These are phyloP conservation scores for Termitomyces sp. DNA, from an alignment of 1,284 basidiomycete species.

Conservation along the genomic window DNA sequence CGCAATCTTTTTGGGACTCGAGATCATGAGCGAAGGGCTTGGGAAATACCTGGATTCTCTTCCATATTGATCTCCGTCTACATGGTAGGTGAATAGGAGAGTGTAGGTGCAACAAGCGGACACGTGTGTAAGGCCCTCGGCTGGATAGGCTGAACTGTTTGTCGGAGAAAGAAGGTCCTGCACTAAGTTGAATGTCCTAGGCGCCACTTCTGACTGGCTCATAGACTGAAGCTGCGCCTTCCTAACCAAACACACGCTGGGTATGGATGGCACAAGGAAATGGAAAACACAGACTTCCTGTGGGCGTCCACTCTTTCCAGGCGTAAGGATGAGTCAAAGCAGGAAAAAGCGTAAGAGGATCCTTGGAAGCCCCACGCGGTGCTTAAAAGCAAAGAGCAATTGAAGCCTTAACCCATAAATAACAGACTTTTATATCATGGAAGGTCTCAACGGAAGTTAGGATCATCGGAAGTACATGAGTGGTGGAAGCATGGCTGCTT, in stretches of 20 bases:
- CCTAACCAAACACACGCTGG: neutral
- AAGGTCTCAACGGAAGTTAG: neutral
- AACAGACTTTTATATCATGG: constrained; percentile 9
- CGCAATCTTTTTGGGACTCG: neutral
- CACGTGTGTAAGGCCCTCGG: constrained; percentile 28
- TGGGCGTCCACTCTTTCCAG: constrained; percentile 4
- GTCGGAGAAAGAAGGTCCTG: neutral
- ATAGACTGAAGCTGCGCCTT: neutral
- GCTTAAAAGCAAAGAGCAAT: constrained; percentile 25
- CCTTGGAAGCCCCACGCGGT: neutral
- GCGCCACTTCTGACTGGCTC: neutral
- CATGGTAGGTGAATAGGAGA: constrained; percentile 16
- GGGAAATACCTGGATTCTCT: constrained; percentile 5
- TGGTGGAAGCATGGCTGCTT: neutral
- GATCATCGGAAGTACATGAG: constrained; percentile 2
- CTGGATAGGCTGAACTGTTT: neutral
- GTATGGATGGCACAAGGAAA: neutral
- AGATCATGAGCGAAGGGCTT: constrained; percentile 12
- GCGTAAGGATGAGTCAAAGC: neutral
- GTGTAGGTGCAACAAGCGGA: constrained; percentile 31
- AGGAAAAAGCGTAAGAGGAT: neutral
- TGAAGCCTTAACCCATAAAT: neutral
- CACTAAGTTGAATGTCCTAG: neutral
- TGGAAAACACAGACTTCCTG: neutral
- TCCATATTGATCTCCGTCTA: neutral